A percentile compares a stretch with the other conserved stretches of the same genome.
Evolutionary conservation across 148 eudicot genomes (phyloP).

Genomic region (Amaranthus hypochondriacus): DNA sequence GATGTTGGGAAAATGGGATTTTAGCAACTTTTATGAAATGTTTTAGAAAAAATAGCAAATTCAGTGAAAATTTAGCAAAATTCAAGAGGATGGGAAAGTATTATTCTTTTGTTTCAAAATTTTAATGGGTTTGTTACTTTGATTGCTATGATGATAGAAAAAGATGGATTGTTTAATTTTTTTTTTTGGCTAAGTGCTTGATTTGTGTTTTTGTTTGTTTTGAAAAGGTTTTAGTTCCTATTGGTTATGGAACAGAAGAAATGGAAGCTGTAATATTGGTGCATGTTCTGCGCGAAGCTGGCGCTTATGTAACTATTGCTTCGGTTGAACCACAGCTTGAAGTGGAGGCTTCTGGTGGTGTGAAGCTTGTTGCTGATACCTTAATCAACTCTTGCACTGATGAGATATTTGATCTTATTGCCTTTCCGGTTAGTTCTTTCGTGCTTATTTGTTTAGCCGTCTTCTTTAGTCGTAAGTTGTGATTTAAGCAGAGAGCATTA

Average conservation of each 20-base stretch:
- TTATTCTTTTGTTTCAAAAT: too few relatives aligned
- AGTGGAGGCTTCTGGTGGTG: conserved; percentile 68
- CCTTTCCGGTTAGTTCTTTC: conserved; percentile 59
- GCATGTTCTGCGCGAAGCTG: conserved; percentile 74
- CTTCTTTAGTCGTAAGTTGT: neutral
- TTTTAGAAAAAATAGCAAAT: too few relatives aligned
- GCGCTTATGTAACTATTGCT: conserved; percentile 78
- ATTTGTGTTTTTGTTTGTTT: conserved; percentile 1
- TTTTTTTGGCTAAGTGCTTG: neutral
- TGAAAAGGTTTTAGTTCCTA: conserved; percentile 73
- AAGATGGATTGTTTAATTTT: neutral
- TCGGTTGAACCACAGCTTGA: conserved; percentile 84
- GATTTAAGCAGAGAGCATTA: neutral
- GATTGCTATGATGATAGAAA: neutral
- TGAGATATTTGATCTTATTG: conserved; percentile 74
- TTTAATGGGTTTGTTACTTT: neutral
- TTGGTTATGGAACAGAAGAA: conserved; percentile 92
- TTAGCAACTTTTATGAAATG: too few relatives aligned
- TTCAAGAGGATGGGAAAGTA: too few relatives aligned
- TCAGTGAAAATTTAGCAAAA: too few relatives aligned
- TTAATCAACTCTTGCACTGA: conserved; percentile 51
- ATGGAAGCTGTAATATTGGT: conserved; percentile 84
- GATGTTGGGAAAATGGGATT: too few relatives aligned
- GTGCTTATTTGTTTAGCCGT: neutral
- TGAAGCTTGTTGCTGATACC: conserved; percentile 73